Base-by-base conservation (phyloP, 768 basidiomycete species). In the Agrocybe pediades region DNA sequence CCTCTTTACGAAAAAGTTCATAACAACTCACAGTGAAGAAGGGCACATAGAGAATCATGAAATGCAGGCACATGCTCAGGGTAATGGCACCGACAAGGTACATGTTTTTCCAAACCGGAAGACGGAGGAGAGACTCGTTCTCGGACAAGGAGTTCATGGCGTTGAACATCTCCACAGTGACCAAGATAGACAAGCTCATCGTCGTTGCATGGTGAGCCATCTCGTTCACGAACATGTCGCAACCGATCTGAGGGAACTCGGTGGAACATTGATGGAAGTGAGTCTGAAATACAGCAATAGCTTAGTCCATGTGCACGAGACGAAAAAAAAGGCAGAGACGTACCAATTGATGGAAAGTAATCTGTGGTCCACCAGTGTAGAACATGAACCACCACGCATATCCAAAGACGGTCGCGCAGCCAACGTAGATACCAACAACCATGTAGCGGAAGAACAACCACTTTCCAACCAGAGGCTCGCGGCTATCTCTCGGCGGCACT, bases 351-450 rank as follows among this genome's bases (percentile, higher is more conserved):
- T 92, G 77, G 78, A 90, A 98, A 2, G 90, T 80, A 64, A 99
- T 98, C 65, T 95, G 92, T 4, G 96, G 96, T 1, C 96, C 96
- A 42, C 82, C 88, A 15, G 80, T 64, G 69, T 98, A 98, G 70
- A 86, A 90, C 64, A 96, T 76, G 76, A 99, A 99, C 96, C 96
- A 98, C 96, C 96, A 99, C 0, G 94, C 96, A 65, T 99, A 99
- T 44, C 95, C 96, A 61, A 90, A 93, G 21, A 99, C 96, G 21
- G 96, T 98, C 3, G 94, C 95, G 51, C 85, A 84, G 25, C 96
- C 96, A 49, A 99, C 96, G 64, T 98, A 99, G 46, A 82, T 80
- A 9, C 96, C 96, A 54, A 99, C 84, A 49, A 98, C 81, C 79
- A 98, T 75, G 73, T 98, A 99, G 46, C 96, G 83, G 80, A 98